Conservation (phyloP, 352 stramenopile genomes). For the Phytophthora nicotianae region DNA sequence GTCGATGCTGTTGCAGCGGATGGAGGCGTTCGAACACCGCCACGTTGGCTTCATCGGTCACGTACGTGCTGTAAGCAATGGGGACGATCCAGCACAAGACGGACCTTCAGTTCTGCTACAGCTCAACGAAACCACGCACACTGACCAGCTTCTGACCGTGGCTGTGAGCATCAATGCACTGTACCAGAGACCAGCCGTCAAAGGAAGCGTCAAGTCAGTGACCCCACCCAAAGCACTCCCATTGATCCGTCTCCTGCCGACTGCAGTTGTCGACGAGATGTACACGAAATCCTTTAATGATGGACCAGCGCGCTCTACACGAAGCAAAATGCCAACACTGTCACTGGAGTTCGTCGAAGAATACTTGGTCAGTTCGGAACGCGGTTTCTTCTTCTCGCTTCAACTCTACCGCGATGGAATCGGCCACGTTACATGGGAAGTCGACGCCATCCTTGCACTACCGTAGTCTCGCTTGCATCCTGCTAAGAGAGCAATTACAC, state of each 20-base stretch:
- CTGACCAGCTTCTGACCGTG: conserved; percentile 26
- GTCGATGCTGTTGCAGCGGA: conserved; percentile 5
- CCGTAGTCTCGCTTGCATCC: conserved; percentile 1
- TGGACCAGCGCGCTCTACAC: neutral
- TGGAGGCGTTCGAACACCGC: conserved; percentile 37
- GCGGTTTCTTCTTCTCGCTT: conserved; percentile 42
- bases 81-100: conserved; percentile 3
- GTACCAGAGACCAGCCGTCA: conserved; percentile 28
- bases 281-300: conserved; percentile 15
- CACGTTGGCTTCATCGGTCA: conserved; percentile 38
- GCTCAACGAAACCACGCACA: conserved; percentile 25
- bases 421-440: conserved; percentile 32
- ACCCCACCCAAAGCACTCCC: conserved; percentile 20
- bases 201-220: conserved; percentile 20
- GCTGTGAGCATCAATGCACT: conserved; percentile 27
- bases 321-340: conserved; percentile 15
- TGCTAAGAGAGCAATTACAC: neutral
- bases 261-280: conserved; percentile 30
- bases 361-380: conserved; percentile 16
- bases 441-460: conserved; percentile 38
- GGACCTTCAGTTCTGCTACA: conserved; percentile 23
- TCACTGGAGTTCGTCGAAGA: conserved; percentile 31
- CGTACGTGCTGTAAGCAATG: conserved; percentile 13
- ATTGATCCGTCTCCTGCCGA: conserved; percentile 39
- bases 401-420: conserved; percentile 33